A percentile compares a stretch with the other conserved stretches of the same genome.
Conservation (phyloP, 768 basidiomycete species). For the Termitomyces sp. region DNA sequence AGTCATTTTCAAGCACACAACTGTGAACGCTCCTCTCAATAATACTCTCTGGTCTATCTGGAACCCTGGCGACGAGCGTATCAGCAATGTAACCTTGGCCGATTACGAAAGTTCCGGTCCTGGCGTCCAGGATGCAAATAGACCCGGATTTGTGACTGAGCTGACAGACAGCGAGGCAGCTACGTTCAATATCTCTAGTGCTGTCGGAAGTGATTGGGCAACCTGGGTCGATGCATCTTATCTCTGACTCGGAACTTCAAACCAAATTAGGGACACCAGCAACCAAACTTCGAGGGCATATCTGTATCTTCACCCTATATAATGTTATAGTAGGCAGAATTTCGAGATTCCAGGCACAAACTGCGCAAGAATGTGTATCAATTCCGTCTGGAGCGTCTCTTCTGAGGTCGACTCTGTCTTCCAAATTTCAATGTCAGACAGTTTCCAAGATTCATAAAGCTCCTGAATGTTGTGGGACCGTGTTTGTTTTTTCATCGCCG, state of each 20-base stretch:
- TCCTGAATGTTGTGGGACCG: too few species aligned
- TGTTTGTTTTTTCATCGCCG: too few species aligned
- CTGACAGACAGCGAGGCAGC: conserved; percentile 34
- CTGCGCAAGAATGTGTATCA: too few species aligned
- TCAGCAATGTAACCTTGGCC: conserved; percentile 41
- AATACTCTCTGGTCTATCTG: conserved; percentile 44
- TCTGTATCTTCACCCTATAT: too few species aligned
- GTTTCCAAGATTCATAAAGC: too few species aligned
- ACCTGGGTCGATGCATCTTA: conserved; percentile 43
- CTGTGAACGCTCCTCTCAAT: conserved; percentile 36
- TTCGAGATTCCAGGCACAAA: too few species aligned
- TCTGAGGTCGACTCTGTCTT: too few species aligned
- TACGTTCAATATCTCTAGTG: conserved; percentile 36
- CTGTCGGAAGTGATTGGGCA: conserved; percentile 41
- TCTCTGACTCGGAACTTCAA: conserved; percentile 2
- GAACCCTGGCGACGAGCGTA: conserved; percentile 31
- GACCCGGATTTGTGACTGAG: conserved; percentile 37
- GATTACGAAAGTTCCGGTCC: conserved; percentile 43
- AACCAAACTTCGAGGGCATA: background rate
- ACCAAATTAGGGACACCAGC: background rate
- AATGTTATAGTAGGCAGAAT: too few species aligned
- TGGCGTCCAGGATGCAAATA: conserved; percentile 29
- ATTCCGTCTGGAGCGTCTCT: too few species aligned
- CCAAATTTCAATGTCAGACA: too few species aligned
- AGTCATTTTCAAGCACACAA: conserved; percentile 47